Evolutionary conservation across 1,139 yeast genomes (phyloP).

Genomic region (Geotrichum bryndzae): DNA sequence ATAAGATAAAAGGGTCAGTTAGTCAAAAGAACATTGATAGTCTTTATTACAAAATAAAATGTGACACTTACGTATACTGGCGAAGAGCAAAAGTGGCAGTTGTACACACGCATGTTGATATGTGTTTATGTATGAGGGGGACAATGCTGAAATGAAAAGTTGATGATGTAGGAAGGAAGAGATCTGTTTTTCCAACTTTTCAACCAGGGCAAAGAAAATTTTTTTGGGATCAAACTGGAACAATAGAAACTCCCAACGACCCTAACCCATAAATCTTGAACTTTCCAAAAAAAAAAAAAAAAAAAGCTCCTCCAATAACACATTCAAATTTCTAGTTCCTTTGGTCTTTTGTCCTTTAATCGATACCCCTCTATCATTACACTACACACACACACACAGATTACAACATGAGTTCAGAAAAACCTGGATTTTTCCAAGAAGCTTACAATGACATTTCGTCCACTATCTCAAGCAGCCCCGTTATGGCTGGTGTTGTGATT

Average conservation of each 20-base stretch:
- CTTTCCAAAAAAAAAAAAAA: constrained; percentile 2
- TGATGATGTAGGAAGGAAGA: not conserved
- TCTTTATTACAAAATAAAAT: not conserved
- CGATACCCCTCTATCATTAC: not conserved
- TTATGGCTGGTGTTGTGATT: constrained; percentile 65
- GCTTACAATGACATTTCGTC: constrained; percentile 15
- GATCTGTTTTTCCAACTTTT: not conserved
- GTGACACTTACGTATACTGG: constrained; percentile 58
- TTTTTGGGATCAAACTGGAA: not conserved
- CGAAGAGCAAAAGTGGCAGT: constrained; percentile 95
- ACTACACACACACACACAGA: not conserved
- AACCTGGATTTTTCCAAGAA: constrained; percentile 17
- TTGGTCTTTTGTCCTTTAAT: not conserved
- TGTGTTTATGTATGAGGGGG: not conserved
- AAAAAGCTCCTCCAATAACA: not conserved
- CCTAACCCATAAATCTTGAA: not conserved
- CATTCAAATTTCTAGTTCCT: not conserved
- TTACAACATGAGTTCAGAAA: constrained; percentile 3
- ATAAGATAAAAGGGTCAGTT: not conserved
- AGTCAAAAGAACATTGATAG: not conserved
- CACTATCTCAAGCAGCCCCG: constrained; percentile 53
- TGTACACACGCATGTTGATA: constrained; percentile 72
- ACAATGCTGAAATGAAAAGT: not conserved
- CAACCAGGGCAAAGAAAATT: not conserved
- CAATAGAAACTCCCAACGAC: constrained; percentile 12